These are phyloP conservation scores for Sporothrix pallida DNA, from an alignment of 2,329 filamentous ascomycete genomes.

Conservation along the genomic window DNA sequence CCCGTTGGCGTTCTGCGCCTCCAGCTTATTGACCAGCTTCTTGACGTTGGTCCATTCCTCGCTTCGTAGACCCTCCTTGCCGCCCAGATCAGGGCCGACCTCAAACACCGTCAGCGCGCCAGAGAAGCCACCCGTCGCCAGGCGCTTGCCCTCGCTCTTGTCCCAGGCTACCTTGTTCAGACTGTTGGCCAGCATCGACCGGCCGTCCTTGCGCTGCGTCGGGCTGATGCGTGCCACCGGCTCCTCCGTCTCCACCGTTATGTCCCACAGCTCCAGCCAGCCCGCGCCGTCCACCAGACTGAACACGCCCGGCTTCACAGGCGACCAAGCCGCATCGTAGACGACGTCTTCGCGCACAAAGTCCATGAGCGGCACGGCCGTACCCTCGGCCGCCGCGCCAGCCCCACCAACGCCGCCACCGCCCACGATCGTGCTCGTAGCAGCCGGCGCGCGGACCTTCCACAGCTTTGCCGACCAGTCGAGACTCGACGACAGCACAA, in stretches of 20 bases:
- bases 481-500: slow-evolving; percentile 88
- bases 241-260: slow-evolving; percentile 90
- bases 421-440: slow-evolving; percentile 62
- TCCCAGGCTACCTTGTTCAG: slow-evolving; percentile 97
- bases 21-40: slow-evolving; percentile 79
- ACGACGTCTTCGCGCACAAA: slow-evolving; percentile 95
- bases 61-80: slow-evolving; percentile 78
- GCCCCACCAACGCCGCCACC: slow-evolving; percentile 43
- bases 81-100: slow-evolving; percentile 80
- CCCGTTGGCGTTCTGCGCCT: slow-evolving; percentile 61
- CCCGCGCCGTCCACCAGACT: slow-evolving; percentile 92
- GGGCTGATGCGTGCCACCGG: slow-evolving; percentile 82
- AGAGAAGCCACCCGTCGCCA: slow-evolving; percentile 91
- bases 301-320: slow-evolving; percentile 91
- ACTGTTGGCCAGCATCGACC: slow-evolving; percentile 78
- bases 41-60: slow-evolving; percentile 96
- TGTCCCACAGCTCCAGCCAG: slow-evolving; percentile 91
- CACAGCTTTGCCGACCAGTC: slow-evolving; percentile 98
- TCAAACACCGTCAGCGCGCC: slow-evolving; percentile 92
- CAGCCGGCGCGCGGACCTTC: slow-evolving; percentile 85
- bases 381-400: slow-evolving; percentile 49
- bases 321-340: slow-evolving; percentile 95
- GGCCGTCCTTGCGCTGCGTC: slow-evolving; percentile 66
- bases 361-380: slow-evolving; percentile 78
- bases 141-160: slow-evolving; percentile 79